phyloP scores from a whole-genome alignment of 192 early-diverging fungal genomes.

The Coemansia sp. region DNA sequence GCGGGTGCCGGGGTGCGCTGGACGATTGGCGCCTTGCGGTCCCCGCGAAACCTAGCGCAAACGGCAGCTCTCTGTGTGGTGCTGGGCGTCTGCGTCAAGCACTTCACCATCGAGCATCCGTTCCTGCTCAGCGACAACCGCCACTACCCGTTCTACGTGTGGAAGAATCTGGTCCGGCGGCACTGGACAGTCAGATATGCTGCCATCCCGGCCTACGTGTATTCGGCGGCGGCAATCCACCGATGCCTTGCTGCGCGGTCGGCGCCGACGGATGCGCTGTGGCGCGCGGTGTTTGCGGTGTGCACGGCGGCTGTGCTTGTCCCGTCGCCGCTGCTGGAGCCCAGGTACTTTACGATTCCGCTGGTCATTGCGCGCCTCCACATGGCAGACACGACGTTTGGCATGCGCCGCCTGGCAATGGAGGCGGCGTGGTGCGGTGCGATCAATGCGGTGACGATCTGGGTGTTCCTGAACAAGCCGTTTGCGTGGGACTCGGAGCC shows the following conservation, averaged over 20 bases:
- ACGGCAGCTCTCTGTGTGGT: neutral
- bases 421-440: constrained; percentile 56
- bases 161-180: constrained; percentile 74
- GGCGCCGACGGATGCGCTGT: constrained; percentile 41
- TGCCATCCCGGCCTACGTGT: constrained; percentile 67
- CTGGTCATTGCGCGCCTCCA: constrained; percentile 75
- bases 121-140: constrained; percentile 94
- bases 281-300: constrained; percentile 56
- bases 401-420: constrained; percentile 25
- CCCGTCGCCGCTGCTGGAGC: constrained; percentile 92
- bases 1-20: no score
- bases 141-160: constrained; percentile 95
- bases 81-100: constrained; percentile 51
- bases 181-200: constrained; percentile 60
- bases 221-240: constrained; percentile 44
- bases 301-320: constrained; percentile 69
- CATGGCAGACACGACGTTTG: constrained; percentile 38
- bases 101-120: constrained; percentile 82
- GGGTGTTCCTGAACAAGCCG: constrained; percentile 72
- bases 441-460: constrained; percentile 71
- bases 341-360: constrained; percentile 93
- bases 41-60: constrained; percentile 2
- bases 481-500: constrained; percentile 78
- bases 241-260: constrained; percentile 34
- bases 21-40: no score